phyloP scores from a whole-genome alignment of 1,284 basidiomycete genomes.

The Stygiomarasmius scandens region DNA sequence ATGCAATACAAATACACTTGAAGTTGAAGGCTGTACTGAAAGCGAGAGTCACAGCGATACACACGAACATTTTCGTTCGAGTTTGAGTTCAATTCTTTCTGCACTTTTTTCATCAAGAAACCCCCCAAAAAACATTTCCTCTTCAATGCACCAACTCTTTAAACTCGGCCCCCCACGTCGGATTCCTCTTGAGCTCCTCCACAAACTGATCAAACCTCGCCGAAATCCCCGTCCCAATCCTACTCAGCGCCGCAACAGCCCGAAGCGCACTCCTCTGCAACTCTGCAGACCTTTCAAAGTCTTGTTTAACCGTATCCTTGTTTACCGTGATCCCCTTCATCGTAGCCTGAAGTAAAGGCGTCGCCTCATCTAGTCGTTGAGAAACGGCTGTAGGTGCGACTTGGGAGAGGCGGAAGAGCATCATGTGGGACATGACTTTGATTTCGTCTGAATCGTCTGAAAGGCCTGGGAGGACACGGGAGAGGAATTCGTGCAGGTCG shows the following conservation, averaged over 20 bases:
- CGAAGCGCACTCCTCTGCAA: slow-evolving; percentile 87
- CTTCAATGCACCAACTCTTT: slow-evolving; percentile 49
- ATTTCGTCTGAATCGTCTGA: slow-evolving; percentile 93
- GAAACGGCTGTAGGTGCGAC: slow-evolving; percentile 82
- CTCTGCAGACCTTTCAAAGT: slow-evolving; percentile 92
- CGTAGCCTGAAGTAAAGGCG: slow-evolving; percentile 80
- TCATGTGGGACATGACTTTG: slow-evolving; percentile 95
- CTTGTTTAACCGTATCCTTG: slow-evolving; percentile 96
- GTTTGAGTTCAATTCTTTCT: no score
- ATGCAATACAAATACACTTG: no score
- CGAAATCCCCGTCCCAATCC: slow-evolving; percentile 64
- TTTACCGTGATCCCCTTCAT: slow-evolving; percentile 91
- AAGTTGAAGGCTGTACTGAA: no score
- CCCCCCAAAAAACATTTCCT: no score
- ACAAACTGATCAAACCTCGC: slow-evolving; percentile 79
- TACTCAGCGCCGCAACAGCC: slow-evolving; percentile 84
- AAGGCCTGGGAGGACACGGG: slow-evolving; percentile 82
- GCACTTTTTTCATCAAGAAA: no score
- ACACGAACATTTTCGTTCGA: no score
- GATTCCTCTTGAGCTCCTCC: slow-evolving; percentile 63
- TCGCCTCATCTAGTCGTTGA: slow-evolving; percentile 85
- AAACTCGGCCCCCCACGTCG: slow-evolving; percentile 69
- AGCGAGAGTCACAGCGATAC: no score
- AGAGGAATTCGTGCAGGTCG: slow-evolving; percentile 85
- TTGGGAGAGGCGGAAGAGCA: slow-evolving; percentile 88